Evolutionary conservation across 164 flowering plant genomes (phyloP).

Genomic region (Nymphaea colorata): DNA sequence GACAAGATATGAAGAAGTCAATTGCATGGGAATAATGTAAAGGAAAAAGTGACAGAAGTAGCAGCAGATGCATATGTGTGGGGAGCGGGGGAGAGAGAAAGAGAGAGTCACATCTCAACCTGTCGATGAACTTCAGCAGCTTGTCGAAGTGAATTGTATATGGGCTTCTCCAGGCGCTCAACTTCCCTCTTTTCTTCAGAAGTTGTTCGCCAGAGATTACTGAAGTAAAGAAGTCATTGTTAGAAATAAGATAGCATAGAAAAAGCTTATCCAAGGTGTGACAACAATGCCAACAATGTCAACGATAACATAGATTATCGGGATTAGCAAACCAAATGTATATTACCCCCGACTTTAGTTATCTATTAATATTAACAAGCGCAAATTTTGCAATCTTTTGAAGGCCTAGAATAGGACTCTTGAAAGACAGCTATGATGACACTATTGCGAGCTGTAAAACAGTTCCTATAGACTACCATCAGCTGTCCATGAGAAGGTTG

Average conservation of each 20-base stretch:
- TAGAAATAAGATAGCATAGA: neutral
- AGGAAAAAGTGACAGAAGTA: neutral
- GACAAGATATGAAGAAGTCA: slow-evolving; percentile 2
- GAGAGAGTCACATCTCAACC: slow-evolving; percentile 25
- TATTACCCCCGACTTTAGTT: no score
- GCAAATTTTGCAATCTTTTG: no score
- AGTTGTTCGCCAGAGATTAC: slow-evolving; percentile 94
- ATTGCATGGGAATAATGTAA: neutral
- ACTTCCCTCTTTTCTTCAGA: slow-evolving; percentile 95
- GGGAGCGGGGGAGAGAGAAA: neutral
- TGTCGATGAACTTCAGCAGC: slow-evolving; percentile 99
- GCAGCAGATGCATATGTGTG: neutral
- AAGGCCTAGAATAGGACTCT: no score
- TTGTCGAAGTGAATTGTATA: slow-evolving; percentile 74
- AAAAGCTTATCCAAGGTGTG: neutral
- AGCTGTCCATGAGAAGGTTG: no score
- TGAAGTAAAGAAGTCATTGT: slow-evolving; percentile 8
- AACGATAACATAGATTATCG: neutral
- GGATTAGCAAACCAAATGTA: neutral
- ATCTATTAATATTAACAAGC: no score
- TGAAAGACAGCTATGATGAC: no score
- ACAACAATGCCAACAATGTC: neutral
- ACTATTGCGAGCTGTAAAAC: no score
- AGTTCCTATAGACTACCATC: no score
- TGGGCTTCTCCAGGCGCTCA: slow-evolving; percentile 85